Percentiles rank a stretch among this genome's conserved stretches.
phyloP scores from a whole-genome alignment of 371 early-diverging fungal species.

The Sporodiniella umbellata region DNA sequence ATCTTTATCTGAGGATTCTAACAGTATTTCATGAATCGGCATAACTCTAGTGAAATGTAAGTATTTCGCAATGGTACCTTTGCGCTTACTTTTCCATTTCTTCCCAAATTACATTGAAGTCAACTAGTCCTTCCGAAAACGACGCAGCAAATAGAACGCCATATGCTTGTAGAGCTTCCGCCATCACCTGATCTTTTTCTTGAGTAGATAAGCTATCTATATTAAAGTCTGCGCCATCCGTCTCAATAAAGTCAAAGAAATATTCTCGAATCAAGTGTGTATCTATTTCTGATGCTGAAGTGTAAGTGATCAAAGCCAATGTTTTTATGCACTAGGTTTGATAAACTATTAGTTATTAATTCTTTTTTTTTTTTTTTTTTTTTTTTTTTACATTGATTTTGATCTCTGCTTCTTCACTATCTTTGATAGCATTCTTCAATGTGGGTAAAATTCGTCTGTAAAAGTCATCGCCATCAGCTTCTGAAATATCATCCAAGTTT shows the following conservation, averaged over 20 bases:
- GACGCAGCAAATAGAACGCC: conserved; percentile 49
- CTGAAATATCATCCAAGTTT: conserved; percentile 55
- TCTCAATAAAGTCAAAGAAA: conserved; percentile 40
- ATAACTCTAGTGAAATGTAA: conserved; percentile 21
- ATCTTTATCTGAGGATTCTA: conserved; percentile 65
- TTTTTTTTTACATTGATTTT: conserved; percentile 35
- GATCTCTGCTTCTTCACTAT: conserved; percentile 42
- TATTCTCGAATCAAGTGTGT: conserved; percentile 36
- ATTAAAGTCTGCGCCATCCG: conserved; percentile 37
- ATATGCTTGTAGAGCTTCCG: conserved; percentile 49
- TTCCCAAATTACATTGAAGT: conserved; percentile 39
- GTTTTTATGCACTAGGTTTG: conserved; percentile 40
- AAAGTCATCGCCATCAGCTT: conserved; percentile 52
- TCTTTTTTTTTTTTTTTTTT: conserved; percentile 1
- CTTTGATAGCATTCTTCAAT: conserved; percentile 45
- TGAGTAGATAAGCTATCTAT: conserved; percentile 25
- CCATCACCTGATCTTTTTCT: conserved; percentile 26
- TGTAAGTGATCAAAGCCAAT: conserved; percentile 60
- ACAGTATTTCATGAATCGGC: conserved; percentile 46
- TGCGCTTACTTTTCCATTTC: conserved; percentile 47
- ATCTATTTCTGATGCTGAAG: conserved; percentile 60
- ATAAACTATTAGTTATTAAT: background rate
- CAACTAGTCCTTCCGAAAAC: conserved; percentile 39
- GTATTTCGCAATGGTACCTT: background rate
- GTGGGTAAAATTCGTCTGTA: conserved; percentile 51